Evolutionary conservation across 805 yeast genomes (phyloP), one percentile per base, ranked within the genome.

Genomic region (Ogataea glucozyma): DNA sequence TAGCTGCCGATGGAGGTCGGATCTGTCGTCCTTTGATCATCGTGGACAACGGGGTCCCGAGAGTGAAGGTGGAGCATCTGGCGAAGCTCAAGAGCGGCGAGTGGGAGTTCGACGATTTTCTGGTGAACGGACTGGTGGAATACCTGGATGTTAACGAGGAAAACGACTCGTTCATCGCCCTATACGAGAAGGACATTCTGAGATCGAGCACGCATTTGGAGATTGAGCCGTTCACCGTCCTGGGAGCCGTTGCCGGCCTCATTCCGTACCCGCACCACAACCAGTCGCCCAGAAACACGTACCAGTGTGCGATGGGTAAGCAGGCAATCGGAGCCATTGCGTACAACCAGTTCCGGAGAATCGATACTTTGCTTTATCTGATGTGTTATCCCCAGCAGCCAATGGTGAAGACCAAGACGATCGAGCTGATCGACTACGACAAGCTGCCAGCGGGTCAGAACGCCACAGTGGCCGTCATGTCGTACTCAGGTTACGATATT

Each of bases 301-400:
- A 87, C 67, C 96, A 87, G 67, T 87, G 95, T 75, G 96, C 95
- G 61, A 87, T 87, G 96, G 96, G 96, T 81, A 88, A 88, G 69
- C 99, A 93, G 71, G 99, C 99, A n/a, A 91, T 93, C 66, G 99
- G 99, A 54, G 98, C 98, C 2, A 93, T 93, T 67, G 97, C 95
- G 9, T 93, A 93, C 64, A 93, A 93, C 65, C 99, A 93, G 68
- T 87, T 93, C 70, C 79, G 88, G 61, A 83, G 99, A 65, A 91
- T 93, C 53, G 99, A 93, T 61, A 93, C 99, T 1, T 69, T 93
- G 59, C 71, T 93, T 51, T 93, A 93, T 60, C 73, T 93, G 51
- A 87, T 93, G 96, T 96, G 89, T n/a, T 93, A 93, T 61, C 99
- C 99, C 4, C 98, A 93, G 67, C 98, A 93, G 64, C 99, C 99